Conservation (phyloP, 441 rosid genomes). For the Iberis amara region DNA sequence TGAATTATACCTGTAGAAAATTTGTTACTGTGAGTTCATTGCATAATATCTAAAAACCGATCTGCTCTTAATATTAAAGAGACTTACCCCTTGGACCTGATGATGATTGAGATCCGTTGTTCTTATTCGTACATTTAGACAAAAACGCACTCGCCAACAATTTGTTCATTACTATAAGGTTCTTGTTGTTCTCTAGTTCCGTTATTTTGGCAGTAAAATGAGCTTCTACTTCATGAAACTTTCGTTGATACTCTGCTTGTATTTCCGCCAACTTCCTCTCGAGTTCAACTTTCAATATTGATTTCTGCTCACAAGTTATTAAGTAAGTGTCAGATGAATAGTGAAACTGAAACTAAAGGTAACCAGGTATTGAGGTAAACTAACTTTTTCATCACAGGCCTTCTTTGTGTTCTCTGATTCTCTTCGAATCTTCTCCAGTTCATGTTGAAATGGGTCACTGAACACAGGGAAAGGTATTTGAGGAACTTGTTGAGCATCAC, state of each 20-base stretch:
- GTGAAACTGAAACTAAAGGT: slow-evolving; percentile 12
- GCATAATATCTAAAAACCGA: slow-evolving; percentile 12
- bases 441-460: slow-evolving; percentile 71
- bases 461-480: slow-evolving; percentile 35
- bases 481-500: slow-evolving; percentile 27
- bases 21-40: slow-evolving; percentile 14
- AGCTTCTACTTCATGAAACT: slow-evolving; percentile 45
- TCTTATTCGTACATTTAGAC: slow-evolving; percentile 49
- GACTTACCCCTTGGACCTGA: slow-evolving; percentile 47
- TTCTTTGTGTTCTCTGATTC: slow-evolving; percentile 44
- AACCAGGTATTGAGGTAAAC: slow-evolving; percentile 28
- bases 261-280: slow-evolving; percentile 55
- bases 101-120: slow-evolving; percentile 31
- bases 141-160: slow-evolving; percentile 70
- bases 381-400: slow-evolving; percentile 47
- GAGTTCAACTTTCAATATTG: slow-evolving; percentile 42
- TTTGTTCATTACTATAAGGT: slow-evolving; percentile 53
- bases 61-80: background rate
- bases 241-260: slow-evolving; percentile 50
- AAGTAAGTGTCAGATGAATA: slow-evolving; percentile 1
- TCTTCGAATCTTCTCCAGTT: slow-evolving; percentile 57
- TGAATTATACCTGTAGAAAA: slow-evolving; percentile 45
- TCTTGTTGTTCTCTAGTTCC: slow-evolving; percentile 39
- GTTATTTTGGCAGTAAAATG: slow-evolving; percentile 37
- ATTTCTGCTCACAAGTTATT: slow-evolving; percentile 25